Percentiles rank a stretch among this genome's conserved stretches.
phyloP scores from a whole-genome alignment of 2,329 filamentous ascomycete genomes.

The Fusarium palustre region DNA sequence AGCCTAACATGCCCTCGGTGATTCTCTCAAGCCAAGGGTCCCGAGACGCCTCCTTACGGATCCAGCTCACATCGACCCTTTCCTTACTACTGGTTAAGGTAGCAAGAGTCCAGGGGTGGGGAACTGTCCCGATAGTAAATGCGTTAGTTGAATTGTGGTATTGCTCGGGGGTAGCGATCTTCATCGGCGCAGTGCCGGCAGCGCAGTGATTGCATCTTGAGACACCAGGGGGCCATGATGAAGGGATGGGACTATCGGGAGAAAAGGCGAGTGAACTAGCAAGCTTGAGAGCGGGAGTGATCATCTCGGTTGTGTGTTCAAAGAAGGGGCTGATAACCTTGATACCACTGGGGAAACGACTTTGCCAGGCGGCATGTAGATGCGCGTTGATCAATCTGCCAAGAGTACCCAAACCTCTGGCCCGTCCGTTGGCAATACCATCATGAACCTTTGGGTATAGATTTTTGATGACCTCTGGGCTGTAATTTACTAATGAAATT shows the following conservation, averaged over 20 bases:
- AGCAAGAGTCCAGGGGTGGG: constrained; percentile 88
- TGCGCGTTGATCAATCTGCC: constrained; percentile 85
- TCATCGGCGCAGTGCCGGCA: constrained; percentile 70
- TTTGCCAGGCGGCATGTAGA: constrained; percentile 87
- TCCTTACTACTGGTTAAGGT: constrained; percentile 73
- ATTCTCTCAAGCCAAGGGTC: constrained; percentile 82
- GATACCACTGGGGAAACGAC: constrained; percentile 79
- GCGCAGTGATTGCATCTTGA: constrained; percentile 78
- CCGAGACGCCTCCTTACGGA: constrained; percentile 75
- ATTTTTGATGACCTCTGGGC: constrained; percentile 67
- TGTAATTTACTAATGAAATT: constrained; percentile 82
- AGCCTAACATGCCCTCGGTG: constrained; percentile 76
- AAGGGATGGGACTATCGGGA: constrained; percentile 75
- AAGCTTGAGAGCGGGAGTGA: constrained; percentile 76
- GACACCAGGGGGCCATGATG: constrained; percentile 86
- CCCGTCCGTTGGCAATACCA: constrained; percentile 66
- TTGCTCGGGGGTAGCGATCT: constrained; percentile 72
- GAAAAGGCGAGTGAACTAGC: constrained; percentile 82
- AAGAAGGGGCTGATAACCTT: constrained; percentile 83
- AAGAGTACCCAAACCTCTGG: constrained; percentile 72
- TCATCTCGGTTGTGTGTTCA: constrained; percentile 77
- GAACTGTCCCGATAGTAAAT: constrained; percentile 88
- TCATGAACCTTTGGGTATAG: constrained; percentile 77
- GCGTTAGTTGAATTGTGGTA: constrained; percentile 78
- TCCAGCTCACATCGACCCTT: constrained; percentile 70